A percentile compares a stretch with the other conserved stretches of the same genome.
Evolutionary conservation across 2,329 filamentous ascomycete genomes (phyloP).

Genomic region (Xylariomycetidae sp.): DNA sequence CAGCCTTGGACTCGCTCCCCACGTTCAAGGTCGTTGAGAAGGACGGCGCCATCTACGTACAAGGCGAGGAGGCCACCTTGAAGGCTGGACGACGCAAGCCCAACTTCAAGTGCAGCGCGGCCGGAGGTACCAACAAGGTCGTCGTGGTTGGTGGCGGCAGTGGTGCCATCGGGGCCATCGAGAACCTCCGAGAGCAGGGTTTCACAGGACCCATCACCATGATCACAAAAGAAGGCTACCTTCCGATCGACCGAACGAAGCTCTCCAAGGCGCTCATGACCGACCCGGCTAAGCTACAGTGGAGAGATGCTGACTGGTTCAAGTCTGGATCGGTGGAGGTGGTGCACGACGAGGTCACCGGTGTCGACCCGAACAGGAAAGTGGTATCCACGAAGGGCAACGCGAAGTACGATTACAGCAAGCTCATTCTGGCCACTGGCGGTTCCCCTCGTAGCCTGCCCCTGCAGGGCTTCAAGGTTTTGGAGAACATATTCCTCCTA

Average conservation of each 20-base stretch:
- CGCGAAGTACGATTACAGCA: constrained; percentile 69
- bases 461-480: constrained; percentile 75
- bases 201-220: constrained; percentile 76
- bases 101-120: constrained; percentile 62
- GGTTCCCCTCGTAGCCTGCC: constrained; percentile 72
- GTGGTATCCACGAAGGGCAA: constrained; percentile 69
- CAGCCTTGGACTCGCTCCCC: constrained; percentile 78
- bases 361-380: constrained; percentile 70
- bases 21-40: constrained; percentile 77
- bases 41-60: constrained; percentile 78
- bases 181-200: constrained; percentile 75
- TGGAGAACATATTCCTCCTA: constrained; percentile 82
- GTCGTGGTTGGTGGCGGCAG: constrained; percentile 87
- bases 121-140: constrained; percentile 50
- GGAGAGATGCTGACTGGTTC: constrained; percentile 74
- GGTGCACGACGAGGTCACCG: constrained; percentile 59
- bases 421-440: constrained; percentile 85
- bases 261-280: constrained; percentile 88
- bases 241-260: constrained; percentile 90
- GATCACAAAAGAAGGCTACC: constrained; percentile 76
- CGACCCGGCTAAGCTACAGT: constrained; percentile 71
- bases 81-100: constrained; percentile 69
- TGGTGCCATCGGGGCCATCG: constrained; percentile 73
- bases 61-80: constrained; percentile 70
- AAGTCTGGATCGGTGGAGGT: constrained; percentile 53